Evolutionary conservation across 164 flowering plant genomes (phyloP).

Genomic region (Stephania japonica): DNA sequence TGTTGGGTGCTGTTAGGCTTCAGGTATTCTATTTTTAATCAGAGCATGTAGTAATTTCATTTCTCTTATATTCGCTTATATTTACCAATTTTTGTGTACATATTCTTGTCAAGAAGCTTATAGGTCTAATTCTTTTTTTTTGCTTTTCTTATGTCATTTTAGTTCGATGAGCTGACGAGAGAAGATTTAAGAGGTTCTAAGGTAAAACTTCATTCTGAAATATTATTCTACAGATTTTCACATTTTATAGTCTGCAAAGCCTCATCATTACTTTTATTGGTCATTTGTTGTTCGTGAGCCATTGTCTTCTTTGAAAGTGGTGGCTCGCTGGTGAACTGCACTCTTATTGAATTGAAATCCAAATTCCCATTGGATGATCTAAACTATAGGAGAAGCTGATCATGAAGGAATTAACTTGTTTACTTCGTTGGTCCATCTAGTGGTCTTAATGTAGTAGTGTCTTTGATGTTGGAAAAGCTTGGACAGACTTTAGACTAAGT

Average conservation of each 20-base stretch:
- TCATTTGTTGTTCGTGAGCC: background rate
- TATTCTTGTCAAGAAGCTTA: slow-evolving; percentile 8
- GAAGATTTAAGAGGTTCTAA: slow-evolving; percentile 80
- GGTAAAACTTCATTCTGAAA: slow-evolving; percentile 33
- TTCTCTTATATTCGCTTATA: background rate
- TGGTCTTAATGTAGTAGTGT: too few species aligned
- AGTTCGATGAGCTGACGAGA: slow-evolving; percentile 61
- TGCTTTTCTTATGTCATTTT: slow-evolving; percentile 11
- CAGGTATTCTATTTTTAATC: slow-evolving; percentile 40
- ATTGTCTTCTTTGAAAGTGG: too few species aligned
- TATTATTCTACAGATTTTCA: background rate
- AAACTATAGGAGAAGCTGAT: too few species aligned
- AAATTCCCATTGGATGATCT: too few species aligned
- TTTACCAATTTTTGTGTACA: background rate
- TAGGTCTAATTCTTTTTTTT: background rate
- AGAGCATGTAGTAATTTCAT: slow-evolving; percentile 1
- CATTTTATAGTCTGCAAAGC: background rate
- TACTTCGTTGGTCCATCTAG: too few species aligned
- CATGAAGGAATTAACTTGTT: too few species aligned
- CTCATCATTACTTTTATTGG: background rate
- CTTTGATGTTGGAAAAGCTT: too few species aligned
- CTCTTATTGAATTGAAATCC: too few species aligned
- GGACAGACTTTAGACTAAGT: too few species aligned
- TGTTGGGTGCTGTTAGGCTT: slow-evolving; percentile 69
- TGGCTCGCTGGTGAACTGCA: too few species aligned